phyloP scores from a whole-genome alignment of 2,329 filamentous ascomycete species.

The Colletotrichum somersetense region DNA sequence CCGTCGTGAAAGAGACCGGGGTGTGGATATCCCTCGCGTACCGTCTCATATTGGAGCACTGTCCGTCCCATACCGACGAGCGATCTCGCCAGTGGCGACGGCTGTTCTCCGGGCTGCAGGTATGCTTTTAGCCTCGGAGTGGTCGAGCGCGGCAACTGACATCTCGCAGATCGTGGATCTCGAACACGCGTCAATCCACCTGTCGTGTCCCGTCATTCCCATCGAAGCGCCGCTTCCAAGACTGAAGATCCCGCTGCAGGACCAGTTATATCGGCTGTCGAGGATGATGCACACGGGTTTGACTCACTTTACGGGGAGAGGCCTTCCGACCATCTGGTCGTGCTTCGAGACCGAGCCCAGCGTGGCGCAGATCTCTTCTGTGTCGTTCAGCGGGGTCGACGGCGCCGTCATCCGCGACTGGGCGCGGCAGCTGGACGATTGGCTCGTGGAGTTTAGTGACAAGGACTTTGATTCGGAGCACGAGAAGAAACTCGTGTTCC shows the following conservation, averaged over 20 bases:
- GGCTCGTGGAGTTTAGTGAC: conserved; percentile 55
- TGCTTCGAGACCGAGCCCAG: conserved; percentile 48
- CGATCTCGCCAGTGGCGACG: conserved; percentile 56
- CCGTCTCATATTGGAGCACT: conserved; percentile 56
- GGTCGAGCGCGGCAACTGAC: background rate
- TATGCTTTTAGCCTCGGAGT: background rate
- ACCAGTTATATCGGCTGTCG: conserved; percentile 57
- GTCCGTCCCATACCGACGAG: conserved; percentile 54
- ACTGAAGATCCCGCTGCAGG: conserved; percentile 53
- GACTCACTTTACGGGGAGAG: conserved; percentile 56
- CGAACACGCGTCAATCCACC: conserved; percentile 58
- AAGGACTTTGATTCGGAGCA: conserved; percentile 49
- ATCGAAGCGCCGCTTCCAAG: conserved; percentile 53
- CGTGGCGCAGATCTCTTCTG: conserved; percentile 41
- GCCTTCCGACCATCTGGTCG: conserved; percentile 59
- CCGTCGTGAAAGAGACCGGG: conserved; percentile 56
- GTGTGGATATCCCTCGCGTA: conserved; percentile 60
- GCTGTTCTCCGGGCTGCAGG: conserved; percentile 51
- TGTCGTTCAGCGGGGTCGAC: conserved; percentile 54
- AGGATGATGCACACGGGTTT: conserved; percentile 60
- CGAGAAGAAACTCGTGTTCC: conserved; percentile 53
- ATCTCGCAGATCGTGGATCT: conserved; percentile 55
- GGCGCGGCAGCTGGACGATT: conserved; percentile 57
- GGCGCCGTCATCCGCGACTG: conserved; percentile 57
- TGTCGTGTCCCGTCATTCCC: conserved; percentile 57